Conservation (phyloP, 768 basidiomycete genomes). For the Calocybe indica region DNA sequence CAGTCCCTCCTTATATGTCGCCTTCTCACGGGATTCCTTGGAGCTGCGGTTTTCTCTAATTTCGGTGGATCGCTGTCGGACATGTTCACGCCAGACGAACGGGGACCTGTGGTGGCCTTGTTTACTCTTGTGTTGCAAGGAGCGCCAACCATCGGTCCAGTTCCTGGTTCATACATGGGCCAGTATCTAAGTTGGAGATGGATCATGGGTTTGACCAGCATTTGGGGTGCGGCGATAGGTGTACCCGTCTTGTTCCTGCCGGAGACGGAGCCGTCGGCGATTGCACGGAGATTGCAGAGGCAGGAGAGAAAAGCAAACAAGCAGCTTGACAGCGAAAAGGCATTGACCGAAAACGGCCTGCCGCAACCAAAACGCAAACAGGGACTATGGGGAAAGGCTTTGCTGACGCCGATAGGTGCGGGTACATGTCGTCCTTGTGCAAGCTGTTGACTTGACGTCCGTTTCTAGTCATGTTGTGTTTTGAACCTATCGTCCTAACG, state of each 20-base stretch:
- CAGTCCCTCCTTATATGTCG: slow-evolving; percentile 1
- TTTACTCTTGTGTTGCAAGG: slow-evolving; percentile 9
- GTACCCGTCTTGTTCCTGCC: not conserved
- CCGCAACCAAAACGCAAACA: not conserved
- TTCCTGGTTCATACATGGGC: slow-evolving; percentile 4
- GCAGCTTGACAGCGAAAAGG: not conserved
- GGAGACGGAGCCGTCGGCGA: slow-evolving; percentile 1
- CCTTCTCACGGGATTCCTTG: slow-evolving; percentile 1
- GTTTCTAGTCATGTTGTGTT: not conserved
- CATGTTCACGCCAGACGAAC: slow-evolving; percentile 12
- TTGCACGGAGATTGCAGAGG: not conserved
- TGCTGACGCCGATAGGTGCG: slow-evolving; percentile 1
- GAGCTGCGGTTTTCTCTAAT: slow-evolving; percentile 8
- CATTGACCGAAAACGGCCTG: not conserved
- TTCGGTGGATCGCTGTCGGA: slow-evolving; percentile 9
- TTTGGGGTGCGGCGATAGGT: slow-evolving; percentile 1
- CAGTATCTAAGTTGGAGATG: slow-evolving; percentile 6
- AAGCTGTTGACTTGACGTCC: not conserved
- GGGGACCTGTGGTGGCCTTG: slow-evolving; percentile 8
- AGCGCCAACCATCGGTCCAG: slow-evolving; percentile 7
- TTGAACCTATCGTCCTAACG: slow-evolving; percentile 5
- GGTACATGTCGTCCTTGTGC: not conserved
- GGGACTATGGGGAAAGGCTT: not conserved
- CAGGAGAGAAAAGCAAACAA: not conserved
- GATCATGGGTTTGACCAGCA: slow-evolving; percentile 6